A percentile compares a stretch with the other conserved stretches of the same genome.
Evolutionary conservation across 1,284 basidiomycete genomes (phyloP).

Genomic region (Tilletia indica): DNA sequence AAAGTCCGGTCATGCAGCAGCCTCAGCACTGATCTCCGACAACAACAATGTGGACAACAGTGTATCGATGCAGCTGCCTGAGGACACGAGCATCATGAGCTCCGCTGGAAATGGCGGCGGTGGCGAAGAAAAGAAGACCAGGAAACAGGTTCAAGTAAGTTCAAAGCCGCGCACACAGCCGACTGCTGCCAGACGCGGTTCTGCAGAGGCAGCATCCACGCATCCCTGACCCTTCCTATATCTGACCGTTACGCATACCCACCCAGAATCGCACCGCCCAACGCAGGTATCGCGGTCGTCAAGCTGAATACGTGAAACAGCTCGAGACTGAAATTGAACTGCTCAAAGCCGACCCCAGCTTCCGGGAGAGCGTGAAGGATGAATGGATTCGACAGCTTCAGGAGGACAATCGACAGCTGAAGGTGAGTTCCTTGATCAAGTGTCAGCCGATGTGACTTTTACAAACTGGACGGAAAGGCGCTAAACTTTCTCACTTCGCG

Average conservation of each 20-base stretch:
- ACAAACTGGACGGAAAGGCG: too few relatives aligned
- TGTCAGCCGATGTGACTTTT: too few relatives aligned
- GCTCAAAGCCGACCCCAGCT: neutral
- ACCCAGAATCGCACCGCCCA: slow-evolving; percentile 12
- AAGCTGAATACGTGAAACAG: slow-evolving; percentile 9
- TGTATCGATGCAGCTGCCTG: too few relatives aligned
- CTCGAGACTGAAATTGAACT: slow-evolving; percentile 14
- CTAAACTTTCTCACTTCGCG: neutral
- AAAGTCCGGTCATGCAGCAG: too few relatives aligned
- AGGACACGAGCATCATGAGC: neutral
- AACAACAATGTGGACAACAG: too few relatives aligned
- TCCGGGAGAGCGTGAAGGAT: neutral
- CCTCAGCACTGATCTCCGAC: too few relatives aligned
- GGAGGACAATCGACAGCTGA: slow-evolving; percentile 15
- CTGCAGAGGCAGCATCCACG: neutral
- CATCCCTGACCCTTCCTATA: neutral
- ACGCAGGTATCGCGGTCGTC: slow-evolving; percentile 12
- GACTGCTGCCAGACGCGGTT: neutral
- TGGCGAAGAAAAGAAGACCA: slow-evolving; percentile 13
- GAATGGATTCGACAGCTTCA: neutral
- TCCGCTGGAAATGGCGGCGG: neutral
- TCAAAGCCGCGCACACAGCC: neutral
- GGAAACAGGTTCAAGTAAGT: slow-evolving; percentile 10
- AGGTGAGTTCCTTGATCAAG: neutral
- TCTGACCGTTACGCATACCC: neutral